phyloP scores from a whole-genome alignment of 2,329 filamentous ascomycete genomes.

The Epichloe glyceriae region DNA sequence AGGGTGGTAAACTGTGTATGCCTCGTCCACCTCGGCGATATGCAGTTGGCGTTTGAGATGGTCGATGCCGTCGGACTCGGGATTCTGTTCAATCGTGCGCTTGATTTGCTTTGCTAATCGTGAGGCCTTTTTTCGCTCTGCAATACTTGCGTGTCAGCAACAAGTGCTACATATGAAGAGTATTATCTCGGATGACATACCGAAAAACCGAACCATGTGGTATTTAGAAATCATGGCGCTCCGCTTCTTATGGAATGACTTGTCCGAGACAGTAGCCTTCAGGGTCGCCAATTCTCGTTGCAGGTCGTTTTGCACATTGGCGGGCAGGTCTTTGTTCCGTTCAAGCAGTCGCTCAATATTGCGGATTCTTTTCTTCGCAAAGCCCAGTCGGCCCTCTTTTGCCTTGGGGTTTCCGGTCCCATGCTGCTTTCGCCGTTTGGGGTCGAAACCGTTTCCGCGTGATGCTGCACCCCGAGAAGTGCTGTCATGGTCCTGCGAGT shows the following conservation, averaged over 20 bases:
- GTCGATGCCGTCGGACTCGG: slow-evolving; percentile 37
- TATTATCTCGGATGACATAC: slow-evolving; percentile 26
- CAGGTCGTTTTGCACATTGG: slow-evolving; percentile 53
- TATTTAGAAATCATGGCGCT: slow-evolving; percentile 64
- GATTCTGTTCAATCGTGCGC: slow-evolving; percentile 40
- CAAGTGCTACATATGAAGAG: background rate
- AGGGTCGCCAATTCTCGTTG: slow-evolving; percentile 60
- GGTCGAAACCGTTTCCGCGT: slow-evolving; percentile 4
- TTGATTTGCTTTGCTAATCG: slow-evolving; percentile 52
- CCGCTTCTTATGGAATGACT: slow-evolving; percentile 46
- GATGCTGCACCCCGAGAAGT: background rate
- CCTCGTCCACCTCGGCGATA: slow-evolving; percentile 57
- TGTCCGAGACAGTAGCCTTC: slow-evolving; percentile 47
- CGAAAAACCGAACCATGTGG: slow-evolving; percentile 77
- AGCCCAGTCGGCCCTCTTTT: slow-evolving; percentile 38
- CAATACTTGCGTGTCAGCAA: background rate
- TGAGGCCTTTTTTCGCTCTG: slow-evolving; percentile 61
- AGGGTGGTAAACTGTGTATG: slow-evolving; percentile 63
- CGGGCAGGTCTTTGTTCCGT: slow-evolving; percentile 49
- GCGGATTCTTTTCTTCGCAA: slow-evolving; percentile 58
- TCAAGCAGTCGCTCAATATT: slow-evolving; percentile 55
- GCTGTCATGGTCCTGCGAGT: slow-evolving; percentile 6
- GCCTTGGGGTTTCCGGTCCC: slow-evolving; percentile 26
- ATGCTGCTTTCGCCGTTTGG: slow-evolving; percentile 23
- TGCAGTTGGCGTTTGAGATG: slow-evolving; percentile 47